Conservation (phyloP, 2,329 filamentous ascomycete species). For the Tolypocladium endophyticum region DNA sequence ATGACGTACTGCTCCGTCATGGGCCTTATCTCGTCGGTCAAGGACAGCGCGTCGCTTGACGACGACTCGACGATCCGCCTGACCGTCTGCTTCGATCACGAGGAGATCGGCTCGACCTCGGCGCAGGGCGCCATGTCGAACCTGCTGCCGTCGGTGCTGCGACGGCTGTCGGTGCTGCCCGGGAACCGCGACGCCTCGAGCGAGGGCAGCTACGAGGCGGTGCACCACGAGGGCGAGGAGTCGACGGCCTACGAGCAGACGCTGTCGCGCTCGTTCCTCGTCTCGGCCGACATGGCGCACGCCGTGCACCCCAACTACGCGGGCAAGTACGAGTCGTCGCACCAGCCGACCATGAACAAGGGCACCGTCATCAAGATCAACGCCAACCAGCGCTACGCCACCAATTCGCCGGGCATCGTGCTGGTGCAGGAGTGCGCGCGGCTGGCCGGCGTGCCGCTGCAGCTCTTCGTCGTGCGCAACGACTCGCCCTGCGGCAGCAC, state of each 20-base stretch:
- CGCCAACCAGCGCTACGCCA: slow-evolving; percentile 93
- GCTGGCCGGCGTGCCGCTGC: slow-evolving; percentile 67
- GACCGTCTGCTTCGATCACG: slow-evolving; percentile 94
- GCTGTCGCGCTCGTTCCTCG: slow-evolving; percentile 78
- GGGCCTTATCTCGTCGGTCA: slow-evolving; percentile 72
- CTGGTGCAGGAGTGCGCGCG: slow-evolving; percentile 80
- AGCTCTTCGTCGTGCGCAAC: slow-evolving; percentile 93
- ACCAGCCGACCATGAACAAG: slow-evolving; percentile 91
- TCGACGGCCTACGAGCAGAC: slow-evolving; percentile 89
- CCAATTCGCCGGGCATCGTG: slow-evolving; percentile 91
- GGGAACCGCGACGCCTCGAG: slow-evolving; percentile 55
- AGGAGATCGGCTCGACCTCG: slow-evolving; percentile 88
- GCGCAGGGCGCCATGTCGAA: slow-evolving; percentile 93
- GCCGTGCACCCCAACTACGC: slow-evolving; percentile 92
- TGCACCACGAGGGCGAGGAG: slow-evolving; percentile 48
- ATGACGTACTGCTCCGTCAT: slow-evolving; percentile 91
- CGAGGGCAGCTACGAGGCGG: slow-evolving; percentile 48
- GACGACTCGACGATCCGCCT: slow-evolving; percentile 75
- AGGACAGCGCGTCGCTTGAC: slow-evolving; percentile 53
- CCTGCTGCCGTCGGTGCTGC: slow-evolving; percentile 75
- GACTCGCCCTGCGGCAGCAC: slow-evolving; percentile 92
- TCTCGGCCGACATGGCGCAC: slow-evolving; percentile 97
- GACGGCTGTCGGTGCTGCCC: slow-evolving; percentile 73
- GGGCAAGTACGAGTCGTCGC: slow-evolving; percentile 81
- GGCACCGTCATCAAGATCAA: slow-evolving; percentile 97